Evolutionary conservation across 1,139 yeast genomes (phyloP), one percentile per base, ranked within the genome.

Genomic region (Hemisphaericaspora lyxosophila): DNA sequence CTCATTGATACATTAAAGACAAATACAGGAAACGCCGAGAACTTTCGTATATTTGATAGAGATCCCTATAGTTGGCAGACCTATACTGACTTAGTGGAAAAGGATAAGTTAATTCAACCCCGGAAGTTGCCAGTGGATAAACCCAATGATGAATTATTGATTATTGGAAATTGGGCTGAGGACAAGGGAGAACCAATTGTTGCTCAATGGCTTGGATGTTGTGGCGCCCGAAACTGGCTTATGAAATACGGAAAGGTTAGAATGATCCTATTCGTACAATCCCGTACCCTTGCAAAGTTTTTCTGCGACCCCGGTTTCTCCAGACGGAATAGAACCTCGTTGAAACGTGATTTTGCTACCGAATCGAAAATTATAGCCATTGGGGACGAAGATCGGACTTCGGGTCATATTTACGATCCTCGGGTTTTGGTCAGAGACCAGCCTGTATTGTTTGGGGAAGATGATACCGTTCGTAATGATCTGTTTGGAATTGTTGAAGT

Each of bases 181-280:
- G 43, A 57, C 24, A 51, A 52, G 26, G 88, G 88, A 5, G 95
- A 85, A 55, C 78, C 83, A 33, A 68, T 86, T 18, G 59, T 84
- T 26, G 83, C 86, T 34, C 96, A 88, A 61, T 85, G 90, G 80
- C 59, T 85, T 23, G 73, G 73, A 49, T 85, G 95, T 56, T 66
- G 83, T 31, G 80, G 77, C 1, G 74, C 82, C 54, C 70, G 75
- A 35, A 85, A 85, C 51, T 87, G 96, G 96, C 57, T 86, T 12
- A 85, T 82, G 48, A 67, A 70, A 46, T 85, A 74, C 55, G 96
- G 96, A 0, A 68, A 85, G 37, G 88, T 85, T 2, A 65, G 85
- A 41, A 78, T 85, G 82, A 60, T 87, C 13, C 53, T 85, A 23
- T 74, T 86, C 74, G 67, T 80, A 8, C 78, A 81, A 3, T 77